Conservation (phyloP, 345 rosid species). For the Noccaea bulbosa region DNA sequence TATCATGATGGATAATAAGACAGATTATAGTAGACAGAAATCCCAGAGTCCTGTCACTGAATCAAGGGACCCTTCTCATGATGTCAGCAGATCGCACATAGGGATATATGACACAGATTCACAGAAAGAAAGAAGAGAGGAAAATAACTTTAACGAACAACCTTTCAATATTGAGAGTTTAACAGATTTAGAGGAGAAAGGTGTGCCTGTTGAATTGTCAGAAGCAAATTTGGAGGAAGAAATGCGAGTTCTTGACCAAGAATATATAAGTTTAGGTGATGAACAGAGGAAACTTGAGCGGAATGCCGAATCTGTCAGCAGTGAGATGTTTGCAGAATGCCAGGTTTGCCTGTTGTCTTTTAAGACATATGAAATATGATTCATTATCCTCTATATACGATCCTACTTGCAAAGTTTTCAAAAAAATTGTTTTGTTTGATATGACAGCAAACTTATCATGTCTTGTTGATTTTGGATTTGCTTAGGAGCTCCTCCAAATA, state of each 20-base stretch:
- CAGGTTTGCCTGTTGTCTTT: conserved; percentile 58
- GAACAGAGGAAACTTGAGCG: conserved; percentile 92
- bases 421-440: conserved; percentile 14
- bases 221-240: conserved; percentile 76
- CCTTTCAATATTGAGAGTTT: conserved; percentile 36
- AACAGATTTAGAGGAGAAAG: conserved; percentile 37
- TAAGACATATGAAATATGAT: conserved; percentile 20
- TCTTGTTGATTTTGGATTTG: conserved; percentile 22
- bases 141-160: conserved; percentile 17
- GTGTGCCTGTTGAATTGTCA: conserved; percentile 46
- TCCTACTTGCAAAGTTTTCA: not conserved
- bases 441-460: not conserved
- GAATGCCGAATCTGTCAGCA: conserved; percentile 90
- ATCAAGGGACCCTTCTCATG: conserved; percentile 39
- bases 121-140: conserved; percentile 41
- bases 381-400: conserved; percentile 4
- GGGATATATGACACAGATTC: conserved; percentile 43
- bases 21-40: conserved; percentile 26
- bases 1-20: conserved; percentile 23
- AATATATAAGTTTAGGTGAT: conserved; percentile 61
- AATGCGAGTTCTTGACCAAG: conserved; percentile 60
- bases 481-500: conserved; percentile 92
- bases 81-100: conserved; percentile 34
- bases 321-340: conserved; percentile 94
- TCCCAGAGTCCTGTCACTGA: conserved; percentile 35